These are phyloP conservation scores for Stachybotrys chlorohalonatus DNA, from an alignment of 2,329 filamentous ascomycete genomes.

Conservation along the genomic window DNA sequence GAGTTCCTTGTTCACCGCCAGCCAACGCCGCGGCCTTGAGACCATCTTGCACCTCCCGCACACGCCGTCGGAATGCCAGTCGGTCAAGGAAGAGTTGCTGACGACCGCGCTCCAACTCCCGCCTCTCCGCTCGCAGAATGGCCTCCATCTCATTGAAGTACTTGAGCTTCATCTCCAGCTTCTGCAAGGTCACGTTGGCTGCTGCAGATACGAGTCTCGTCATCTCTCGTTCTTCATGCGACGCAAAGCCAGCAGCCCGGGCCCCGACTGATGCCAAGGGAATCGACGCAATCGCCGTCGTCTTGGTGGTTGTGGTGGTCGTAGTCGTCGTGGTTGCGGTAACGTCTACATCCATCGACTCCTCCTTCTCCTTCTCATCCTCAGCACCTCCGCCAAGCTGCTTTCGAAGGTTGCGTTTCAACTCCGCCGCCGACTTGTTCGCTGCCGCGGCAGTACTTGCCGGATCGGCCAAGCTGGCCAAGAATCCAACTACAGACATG, in stretches of 20 bases:
- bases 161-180: constrained; percentile 88
- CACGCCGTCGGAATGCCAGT: constrained; percentile 78
- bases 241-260: constrained; percentile 78
- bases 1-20: constrained; percentile 41
- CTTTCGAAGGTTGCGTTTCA: constrained; percentile 69
- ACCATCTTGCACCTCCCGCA: constrained; percentile 71
- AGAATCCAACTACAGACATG: constrained; percentile 89
- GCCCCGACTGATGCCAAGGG: constrained; percentile 81
- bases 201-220: constrained; percentile 85
- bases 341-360: constrained; percentile 57
- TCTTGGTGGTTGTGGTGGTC: constrained; percentile 40
- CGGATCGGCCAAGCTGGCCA: constrained; percentile 85
- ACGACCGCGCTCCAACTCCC: constrained; percentile 83
- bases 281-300: constrained; percentile 57
- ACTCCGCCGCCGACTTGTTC: constrained; percentile 76
- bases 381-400: constrained; percentile 55
- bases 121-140: constrained; percentile 81
- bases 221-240: constrained; percentile 95
- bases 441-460: constrained; percentile 85
- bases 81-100: constrained; percentile 93
- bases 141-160: constrained; percentile 97
- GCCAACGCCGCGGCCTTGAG: constrained; percentile 46
- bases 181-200: constrained; percentile 89
- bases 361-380: constrained; percentile 38
- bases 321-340: constrained; percentile 36